A percentile compares a stretch with the other conserved stretches of the same genome.
Conservation (phyloP, 192 early-diverging fungal species). For the Chytriomyces confervae region DNA sequence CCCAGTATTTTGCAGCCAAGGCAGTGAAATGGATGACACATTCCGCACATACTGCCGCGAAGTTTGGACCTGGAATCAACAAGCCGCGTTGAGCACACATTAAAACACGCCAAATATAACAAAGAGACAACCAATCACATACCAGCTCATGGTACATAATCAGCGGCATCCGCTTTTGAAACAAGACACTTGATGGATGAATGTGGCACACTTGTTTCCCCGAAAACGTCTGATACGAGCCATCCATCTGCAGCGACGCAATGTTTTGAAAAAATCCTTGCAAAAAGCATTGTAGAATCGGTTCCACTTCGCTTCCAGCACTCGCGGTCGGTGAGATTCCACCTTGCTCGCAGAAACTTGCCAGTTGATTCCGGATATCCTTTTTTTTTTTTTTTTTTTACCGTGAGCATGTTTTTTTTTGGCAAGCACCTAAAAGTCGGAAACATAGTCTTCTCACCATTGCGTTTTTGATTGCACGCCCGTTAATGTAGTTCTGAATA, state of each 20-base stretch:
- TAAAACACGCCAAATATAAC: too few relatives aligned
- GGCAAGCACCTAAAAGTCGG: conserved; percentile 1
- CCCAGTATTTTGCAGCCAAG: conserved; percentile 67
- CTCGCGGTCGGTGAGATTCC: conserved; percentile 67
- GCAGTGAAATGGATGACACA: conserved; percentile 77
- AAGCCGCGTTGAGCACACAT: not conserved
- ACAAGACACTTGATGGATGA: conserved; percentile 88
- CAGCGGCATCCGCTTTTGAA: conserved; percentile 75
- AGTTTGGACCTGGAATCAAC: conserved; percentile 68
- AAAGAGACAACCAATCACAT: not conserved
- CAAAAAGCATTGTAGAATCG: conserved; percentile 83
- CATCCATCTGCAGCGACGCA: conserved; percentile 85
- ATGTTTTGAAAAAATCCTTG: conserved; percentile 90
- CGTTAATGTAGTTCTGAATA: conserved; percentile 88
- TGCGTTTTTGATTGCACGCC: conserved; percentile 82
- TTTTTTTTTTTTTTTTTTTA: conserved; percentile 14
- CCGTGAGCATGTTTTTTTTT: not conserved
- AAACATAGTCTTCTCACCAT: conserved; percentile 51
- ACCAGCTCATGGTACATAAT: conserved; percentile 92
- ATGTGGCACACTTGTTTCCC: conserved; percentile 69
- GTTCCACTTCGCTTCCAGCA: conserved; percentile 77
- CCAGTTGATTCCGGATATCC: conserved; percentile 88
- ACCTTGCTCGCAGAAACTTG: conserved; percentile 73
- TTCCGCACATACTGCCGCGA: conserved; percentile 87
- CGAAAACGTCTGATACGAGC: conserved; percentile 78